Base-by-base conservation (phyloP, 345 rosid genomes). In the Citrus glauca region DNA sequence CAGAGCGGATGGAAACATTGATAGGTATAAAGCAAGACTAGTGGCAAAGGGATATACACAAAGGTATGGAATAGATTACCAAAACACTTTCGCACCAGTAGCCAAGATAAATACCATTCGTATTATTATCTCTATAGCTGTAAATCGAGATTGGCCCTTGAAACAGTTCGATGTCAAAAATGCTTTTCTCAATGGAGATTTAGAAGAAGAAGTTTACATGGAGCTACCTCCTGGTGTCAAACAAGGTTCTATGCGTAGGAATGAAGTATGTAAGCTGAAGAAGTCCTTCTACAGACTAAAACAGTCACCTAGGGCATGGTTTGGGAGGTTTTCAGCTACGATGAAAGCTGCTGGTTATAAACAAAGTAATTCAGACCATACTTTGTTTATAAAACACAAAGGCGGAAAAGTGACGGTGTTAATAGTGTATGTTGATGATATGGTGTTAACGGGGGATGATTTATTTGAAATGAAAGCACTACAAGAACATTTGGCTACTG, bases 391-490 rank as follows among this genome's bases (percentile, higher is more conserved):
- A n/a, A n/a, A n/a, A n/a, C n/a, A n/a, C n/a, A n/a, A n/a, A n/a
- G n/a, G n/a, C n/a, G n/a, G n/a, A n/a, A n/a, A n/a, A n/a, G n/a
- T n/a, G n/a, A n/a, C n/a, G n/a, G n/a, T n/a, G n/a, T n/a, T n/a
- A n/a, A n/a, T n/a, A n/a, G n/a, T 69, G 17, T 69, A 69, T 69
- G 20, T 69, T 19, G 57, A 69, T 69, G 72, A 69, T 69, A 35
- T 69, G 13, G 22, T 69, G 14, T 4, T 69, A 13, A 69, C 33
- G 2, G 11, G 57, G 6, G 25, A 17, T n/a, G n/a, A n/a, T n/a
- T n/a, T n/a, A n/a, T n/a, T n/a, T n/a, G n/a, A n/a, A n/a, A n/a
- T n/a, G n/a, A 30, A 40, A 20, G 17, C 6, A n/a, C n/a, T 73
- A 20, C 0, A 73, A 19, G 20, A 73, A 6, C 38, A 60, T 73